A percentile compares a stretch with the other conserved stretches of the same genome.
Evolutionary conservation across 2,329 filamentous ascomycete species (phyloP).

Genomic region (Dryadomyces quercus-mongolicae): DNA sequence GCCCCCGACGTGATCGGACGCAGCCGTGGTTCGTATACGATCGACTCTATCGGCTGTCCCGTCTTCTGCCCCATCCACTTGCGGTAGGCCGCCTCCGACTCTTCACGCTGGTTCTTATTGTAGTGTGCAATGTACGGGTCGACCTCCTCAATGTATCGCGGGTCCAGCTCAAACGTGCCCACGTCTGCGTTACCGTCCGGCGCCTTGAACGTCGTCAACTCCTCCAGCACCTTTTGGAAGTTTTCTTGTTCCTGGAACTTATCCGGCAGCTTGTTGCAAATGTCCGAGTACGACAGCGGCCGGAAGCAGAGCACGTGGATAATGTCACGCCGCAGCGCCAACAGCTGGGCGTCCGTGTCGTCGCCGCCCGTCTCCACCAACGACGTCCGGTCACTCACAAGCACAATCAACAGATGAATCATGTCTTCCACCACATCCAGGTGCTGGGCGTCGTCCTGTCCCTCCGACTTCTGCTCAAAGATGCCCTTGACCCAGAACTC

Average conservation of each 20-base stretch:
- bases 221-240: conserved; percentile 71
- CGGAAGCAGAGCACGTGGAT: conserved; percentile 94
- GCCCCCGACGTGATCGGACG: conserved; percentile 63
- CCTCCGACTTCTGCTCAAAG: conserved; percentile 59
- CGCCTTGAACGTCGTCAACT: conserved; percentile 79
- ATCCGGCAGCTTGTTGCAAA: conserved; percentile 75
- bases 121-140: conserved; percentile 96
- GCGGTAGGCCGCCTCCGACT: conserved; percentile 82
- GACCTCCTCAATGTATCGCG: conserved; percentile 73
- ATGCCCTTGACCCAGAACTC: conserved; percentile 75
- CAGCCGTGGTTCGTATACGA: conserved; percentile 84
- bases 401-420: conserved; percentile 80
- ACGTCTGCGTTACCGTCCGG: conserved; percentile 88
- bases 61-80: conserved; percentile 79
- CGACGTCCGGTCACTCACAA: conserved; percentile 79
- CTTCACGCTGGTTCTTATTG: conserved; percentile 91
- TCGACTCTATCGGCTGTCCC: conserved; percentile 66
- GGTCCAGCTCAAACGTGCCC: conserved; percentile 85
- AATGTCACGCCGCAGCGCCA: conserved; percentile 76
- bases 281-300: conserved; percentile 86
- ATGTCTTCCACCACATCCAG: conserved; percentile 94
- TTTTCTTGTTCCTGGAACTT: conserved; percentile 81
- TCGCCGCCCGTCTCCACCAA: conserved; percentile 54
- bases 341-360: conserved; percentile 40
- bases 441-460: conserved; percentile 77